Conservation (phyloP, 2,329 filamentous ascomycete species). For the Xylaria arbuscula region DNA sequence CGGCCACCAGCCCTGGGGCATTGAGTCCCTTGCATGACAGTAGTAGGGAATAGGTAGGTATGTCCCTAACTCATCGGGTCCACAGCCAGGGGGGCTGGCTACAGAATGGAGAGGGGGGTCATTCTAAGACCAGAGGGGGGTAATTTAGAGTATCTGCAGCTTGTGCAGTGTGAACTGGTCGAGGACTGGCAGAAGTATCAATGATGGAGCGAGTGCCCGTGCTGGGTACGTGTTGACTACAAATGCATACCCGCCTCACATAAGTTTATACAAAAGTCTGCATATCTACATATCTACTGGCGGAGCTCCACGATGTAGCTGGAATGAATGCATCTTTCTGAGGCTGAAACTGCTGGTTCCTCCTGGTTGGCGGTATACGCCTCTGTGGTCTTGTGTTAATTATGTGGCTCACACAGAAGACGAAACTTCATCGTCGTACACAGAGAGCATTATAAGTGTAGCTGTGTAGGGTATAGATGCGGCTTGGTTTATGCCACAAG, state of each 20-base stretch:
- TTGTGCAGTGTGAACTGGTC: constrained; percentile 21
- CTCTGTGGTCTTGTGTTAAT: neutral
- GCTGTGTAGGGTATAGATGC: neutral
- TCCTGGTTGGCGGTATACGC: neutral
- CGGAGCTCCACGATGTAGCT: neutral
- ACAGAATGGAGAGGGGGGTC: constrained; percentile 32
- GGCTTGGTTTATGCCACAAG: neutral
- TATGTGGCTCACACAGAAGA: too few species aligned
- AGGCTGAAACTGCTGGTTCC: constrained; percentile 12
- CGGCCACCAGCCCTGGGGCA: constrained; percentile 28
- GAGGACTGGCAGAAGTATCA: constrained; percentile 8
- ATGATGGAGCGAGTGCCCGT: constrained; percentile 12
- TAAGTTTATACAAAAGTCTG: neutral
- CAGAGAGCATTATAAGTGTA: neutral
- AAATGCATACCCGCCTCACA: constrained; percentile 17
- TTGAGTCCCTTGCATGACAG: neutral
- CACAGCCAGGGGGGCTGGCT: constrained; percentile 20
- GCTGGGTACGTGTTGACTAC: constrained; percentile 31
- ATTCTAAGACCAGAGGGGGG: constrained; percentile 20
- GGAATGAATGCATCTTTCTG: neutral
- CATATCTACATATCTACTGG: neutral
- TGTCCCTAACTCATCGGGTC: constrained; percentile 16
- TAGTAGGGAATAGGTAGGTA: neutral
- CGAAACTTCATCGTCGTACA: too few species aligned
- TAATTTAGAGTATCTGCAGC: constrained; percentile 26